Conservation (phyloP, 2,329 filamentous ascomycete species). For the Pseudophaeomoniella oleicola region DNA sequence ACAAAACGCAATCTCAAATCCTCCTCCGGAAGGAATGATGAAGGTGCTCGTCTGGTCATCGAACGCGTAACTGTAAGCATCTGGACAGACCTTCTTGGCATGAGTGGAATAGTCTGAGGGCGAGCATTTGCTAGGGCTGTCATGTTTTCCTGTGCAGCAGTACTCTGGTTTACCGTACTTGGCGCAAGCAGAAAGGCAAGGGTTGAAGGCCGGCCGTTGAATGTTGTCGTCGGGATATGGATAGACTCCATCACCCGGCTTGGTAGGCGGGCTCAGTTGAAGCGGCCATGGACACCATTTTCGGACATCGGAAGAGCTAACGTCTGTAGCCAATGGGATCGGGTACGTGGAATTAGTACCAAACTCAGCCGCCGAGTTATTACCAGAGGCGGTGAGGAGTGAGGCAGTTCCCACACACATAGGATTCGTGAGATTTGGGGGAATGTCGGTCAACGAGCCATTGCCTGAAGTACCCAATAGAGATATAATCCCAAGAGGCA, state of each 20-base stretch:
- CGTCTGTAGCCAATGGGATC: slow-evolving; percentile 48
- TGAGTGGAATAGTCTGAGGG: slow-evolving; percentile 53
- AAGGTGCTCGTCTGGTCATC: slow-evolving; percentile 44
- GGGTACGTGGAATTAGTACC: slow-evolving; percentile 53
- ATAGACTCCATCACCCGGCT: slow-evolving; percentile 62
- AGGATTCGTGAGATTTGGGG: slow-evolving; percentile 62
- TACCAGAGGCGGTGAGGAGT: slow-evolving; percentile 32
- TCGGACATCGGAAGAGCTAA: slow-evolving; percentile 42
- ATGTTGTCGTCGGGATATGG: slow-evolving; percentile 67
- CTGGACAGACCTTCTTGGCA: slow-evolving; percentile 65
- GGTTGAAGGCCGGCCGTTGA: slow-evolving; percentile 55
- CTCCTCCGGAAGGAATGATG: slow-evolving; percentile 48
- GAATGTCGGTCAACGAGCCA: slow-evolving; percentile 45
- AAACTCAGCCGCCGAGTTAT: slow-evolving; percentile 39
- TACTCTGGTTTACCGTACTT: slow-evolving; percentile 52
- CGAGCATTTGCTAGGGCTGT: slow-evolving; percentile 47
- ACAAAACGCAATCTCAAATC: slow-evolving; percentile 68
- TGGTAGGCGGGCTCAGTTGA: slow-evolving; percentile 51
- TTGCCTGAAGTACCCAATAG: slow-evolving; percentile 37
- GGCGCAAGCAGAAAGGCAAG: slow-evolving; percentile 64
- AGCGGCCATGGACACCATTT: slow-evolving; percentile 73
- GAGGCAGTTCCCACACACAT: slow-evolving; percentile 61
- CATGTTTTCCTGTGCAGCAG: slow-evolving; percentile 60
- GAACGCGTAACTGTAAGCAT: slow-evolving; percentile 66
- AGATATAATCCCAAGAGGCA: slow-evolving; percentile 31